These are phyloP conservation scores for Fraxinus albicans DNA, from an alignment of 305 asterid species.

Conservation along the genomic window DNA sequence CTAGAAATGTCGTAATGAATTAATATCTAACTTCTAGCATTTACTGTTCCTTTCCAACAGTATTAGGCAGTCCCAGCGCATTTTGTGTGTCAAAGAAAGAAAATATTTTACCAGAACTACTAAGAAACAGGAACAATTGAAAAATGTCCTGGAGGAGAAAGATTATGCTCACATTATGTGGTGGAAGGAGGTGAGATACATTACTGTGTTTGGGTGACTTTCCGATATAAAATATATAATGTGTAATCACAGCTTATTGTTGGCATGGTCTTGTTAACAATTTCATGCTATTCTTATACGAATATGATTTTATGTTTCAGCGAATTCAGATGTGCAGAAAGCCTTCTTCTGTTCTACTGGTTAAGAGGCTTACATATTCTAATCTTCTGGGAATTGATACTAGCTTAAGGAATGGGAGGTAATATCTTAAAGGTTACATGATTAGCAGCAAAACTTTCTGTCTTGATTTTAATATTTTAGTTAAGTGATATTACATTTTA, in stretches of 20 bases:
- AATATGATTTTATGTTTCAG: slow-evolving; percentile 47
- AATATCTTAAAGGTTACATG: slow-evolving; percentile 19
- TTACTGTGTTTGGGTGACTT: slow-evolving; percentile 17
- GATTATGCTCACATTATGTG: slow-evolving; percentile 70
- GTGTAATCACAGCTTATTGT: background rate
- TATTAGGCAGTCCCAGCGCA: slow-evolving; percentile 34
- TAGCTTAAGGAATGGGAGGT: slow-evolving; percentile 83
- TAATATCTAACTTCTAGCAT: background rate
- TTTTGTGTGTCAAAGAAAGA: slow-evolving; percentile 49
- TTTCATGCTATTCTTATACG: slow-evolving; percentile 17
- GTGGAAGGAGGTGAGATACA: slow-evolving; percentile 91
- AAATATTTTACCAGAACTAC: slow-evolving; percentile 42
- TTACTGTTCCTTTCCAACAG: slow-evolving; percentile 25
- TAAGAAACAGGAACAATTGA: slow-evolving; percentile 48
- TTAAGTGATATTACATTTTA: background rate
- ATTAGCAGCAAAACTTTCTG: background rate
- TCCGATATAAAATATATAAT: slow-evolving; percentile 9
- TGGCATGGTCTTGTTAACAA: background rate
- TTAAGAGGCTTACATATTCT: slow-evolving; percentile 58
- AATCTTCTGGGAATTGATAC: slow-evolving; percentile 81
- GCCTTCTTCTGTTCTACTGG: slow-evolving; percentile 76
- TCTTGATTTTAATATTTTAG: background rate
- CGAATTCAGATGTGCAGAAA: slow-evolving; percentile 76
- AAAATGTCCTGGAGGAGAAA: slow-evolving; percentile 50
- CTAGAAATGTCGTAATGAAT: background rate